These are phyloP conservation scores for Fusarium sp. DNA, from an alignment of 2,329 filamentous ascomycete species.

Conservation along the genomic window DNA sequence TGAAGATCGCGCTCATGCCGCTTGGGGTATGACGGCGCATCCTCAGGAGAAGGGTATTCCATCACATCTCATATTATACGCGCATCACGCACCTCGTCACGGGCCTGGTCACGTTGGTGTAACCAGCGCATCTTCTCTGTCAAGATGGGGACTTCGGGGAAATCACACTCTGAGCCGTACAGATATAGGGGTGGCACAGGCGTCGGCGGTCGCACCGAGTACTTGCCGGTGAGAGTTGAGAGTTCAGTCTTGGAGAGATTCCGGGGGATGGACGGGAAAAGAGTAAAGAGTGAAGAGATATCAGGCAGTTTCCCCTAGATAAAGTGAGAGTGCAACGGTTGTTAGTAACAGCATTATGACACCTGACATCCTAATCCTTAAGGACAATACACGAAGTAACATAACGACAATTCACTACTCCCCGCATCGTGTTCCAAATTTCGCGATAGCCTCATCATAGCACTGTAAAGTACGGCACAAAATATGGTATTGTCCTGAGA, in stretches of 20 bases:
- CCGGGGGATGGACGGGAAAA: background rate
- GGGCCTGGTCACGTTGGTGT: conserved; percentile 32
- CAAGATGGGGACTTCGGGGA: conserved; percentile 4
- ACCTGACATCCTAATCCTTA: background rate
- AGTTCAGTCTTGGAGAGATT: background rate
- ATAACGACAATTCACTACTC: background rate
- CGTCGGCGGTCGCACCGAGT: conserved; percentile 3
- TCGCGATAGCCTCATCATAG: conserved; percentile 29
- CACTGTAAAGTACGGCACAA: conserved; percentile 10
- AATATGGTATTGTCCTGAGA: background rate
- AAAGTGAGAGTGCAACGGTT: background rate
- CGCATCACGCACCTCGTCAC: conserved; percentile 33
- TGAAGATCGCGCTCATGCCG: conserved; percentile 22
- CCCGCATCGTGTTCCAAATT: background rate
- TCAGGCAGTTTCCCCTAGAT: background rate
- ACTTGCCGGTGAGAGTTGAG: conserved; percentile 6
- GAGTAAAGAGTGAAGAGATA: conserved; percentile 22
- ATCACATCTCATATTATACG: conserved; percentile 29
- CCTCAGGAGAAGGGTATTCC: conserved; percentile 5
- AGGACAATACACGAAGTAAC: background rate
- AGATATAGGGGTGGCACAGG: conserved; percentile 13
- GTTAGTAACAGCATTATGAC: background rate
- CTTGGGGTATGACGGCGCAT: conserved; percentile 37
- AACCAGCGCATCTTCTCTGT: conserved; percentile 11
- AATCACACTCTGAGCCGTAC: conserved; percentile 1